Base-by-base conservation (phyloP, 2,329 filamentous ascomycete genomes). In the Raffaelea ambrosiae region DNA sequence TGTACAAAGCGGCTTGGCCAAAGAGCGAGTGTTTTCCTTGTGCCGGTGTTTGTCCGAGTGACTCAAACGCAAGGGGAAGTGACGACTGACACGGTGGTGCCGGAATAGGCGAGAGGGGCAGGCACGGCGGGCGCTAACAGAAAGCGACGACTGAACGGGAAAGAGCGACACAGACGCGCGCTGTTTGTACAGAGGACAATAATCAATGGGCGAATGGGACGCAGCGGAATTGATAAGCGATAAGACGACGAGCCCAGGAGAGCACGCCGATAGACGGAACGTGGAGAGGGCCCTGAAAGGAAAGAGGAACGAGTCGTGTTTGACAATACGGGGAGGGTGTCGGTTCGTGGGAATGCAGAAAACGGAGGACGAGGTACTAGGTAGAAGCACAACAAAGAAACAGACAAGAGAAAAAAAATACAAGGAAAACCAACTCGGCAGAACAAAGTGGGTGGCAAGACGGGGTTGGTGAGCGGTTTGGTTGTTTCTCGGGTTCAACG, bases 191-290 rank as follows among this genome's bases (percentile, higher is more conserved):
- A n/a, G n/a, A n/a, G n/a, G n/a, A n/a, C n/a, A n/a, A n/a, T n/a
- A n/a, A n/a, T n/a, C n/a, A n/a, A n/a, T 19, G 20, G 39, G 20
- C 36, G 22, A 14, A 26, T 19, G n/a, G 16, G 26, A 22, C 35
- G 19, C 16, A 11, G 31, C 39, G 21, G 40, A 21, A 46, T 43
- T 43, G 46, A 48, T 48, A 48, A 46, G 46, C 26, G 46, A 48
- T 44, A 48, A 39, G 40, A 20, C n/a, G 26, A 23, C 26, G 13
- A 19, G 19, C 5, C 19, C 4, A 40, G 7, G 38, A 40, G n/a
- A 40, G 19, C 5, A 14, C 26, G 26, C 26, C 26, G 26, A 29
- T 29, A 7, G 26, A 29, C 26, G 26, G 26, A 29, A 29, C 26
- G 26, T 29, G 26, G 7, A 40, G 19, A 11, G 10, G 16, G 19